Evolutionary conservation across 2,329 filamentous ascomycete genomes (phyloP).

Genomic region (Aspergillus oerlinghausenensis): DNA sequence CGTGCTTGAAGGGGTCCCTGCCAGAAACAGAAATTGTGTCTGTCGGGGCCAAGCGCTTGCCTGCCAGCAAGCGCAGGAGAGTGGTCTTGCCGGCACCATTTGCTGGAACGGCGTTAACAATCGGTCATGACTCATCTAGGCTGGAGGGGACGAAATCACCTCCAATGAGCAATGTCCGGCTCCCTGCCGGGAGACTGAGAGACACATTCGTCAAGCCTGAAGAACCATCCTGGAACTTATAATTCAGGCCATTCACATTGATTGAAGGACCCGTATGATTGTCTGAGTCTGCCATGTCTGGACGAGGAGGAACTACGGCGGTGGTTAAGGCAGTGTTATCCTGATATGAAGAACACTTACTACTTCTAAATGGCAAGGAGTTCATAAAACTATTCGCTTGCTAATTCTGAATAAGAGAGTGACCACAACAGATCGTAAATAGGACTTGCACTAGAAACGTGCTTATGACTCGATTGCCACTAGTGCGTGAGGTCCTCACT

Average conservation of each 20-base stretch:
- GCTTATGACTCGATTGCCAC: background rate
- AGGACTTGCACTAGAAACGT: background rate
- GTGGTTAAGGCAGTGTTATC: background rate
- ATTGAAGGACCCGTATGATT: conserved; percentile 52
- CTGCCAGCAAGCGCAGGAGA: conserved; percentile 85
- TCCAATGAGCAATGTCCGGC: conserved; percentile 86
- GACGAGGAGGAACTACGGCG: background rate
- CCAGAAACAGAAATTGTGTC: conserved; percentile 72
- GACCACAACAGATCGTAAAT: background rate
- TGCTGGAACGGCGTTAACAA: conserved; percentile 44
- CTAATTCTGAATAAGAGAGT: background rate
- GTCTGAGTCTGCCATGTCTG: conserved; percentile 16
- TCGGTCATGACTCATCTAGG: background rate
- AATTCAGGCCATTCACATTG: conserved; percentile 70
- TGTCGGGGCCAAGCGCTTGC: conserved; percentile 83
- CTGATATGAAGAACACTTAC: background rate
- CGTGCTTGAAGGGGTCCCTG: conserved; percentile 85
- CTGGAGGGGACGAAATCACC: conserved; percentile 43
- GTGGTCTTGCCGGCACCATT: conserved; percentile 98
- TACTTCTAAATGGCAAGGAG: background rate
- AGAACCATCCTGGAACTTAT: conserved; percentile 81
- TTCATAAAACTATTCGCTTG: background rate
- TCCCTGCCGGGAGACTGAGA: conserved; percentile 73
- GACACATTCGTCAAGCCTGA: conserved; percentile 70
- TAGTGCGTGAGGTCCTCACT: too few species aligned